Percentiles rank a stretch among this genome's conserved stretches.
These are phyloP conservation scores for Colletotrichum chlorophyti DNA, from an alignment of 2,329 filamentous ascomycete genomes.

Conservation along the genomic window DNA sequence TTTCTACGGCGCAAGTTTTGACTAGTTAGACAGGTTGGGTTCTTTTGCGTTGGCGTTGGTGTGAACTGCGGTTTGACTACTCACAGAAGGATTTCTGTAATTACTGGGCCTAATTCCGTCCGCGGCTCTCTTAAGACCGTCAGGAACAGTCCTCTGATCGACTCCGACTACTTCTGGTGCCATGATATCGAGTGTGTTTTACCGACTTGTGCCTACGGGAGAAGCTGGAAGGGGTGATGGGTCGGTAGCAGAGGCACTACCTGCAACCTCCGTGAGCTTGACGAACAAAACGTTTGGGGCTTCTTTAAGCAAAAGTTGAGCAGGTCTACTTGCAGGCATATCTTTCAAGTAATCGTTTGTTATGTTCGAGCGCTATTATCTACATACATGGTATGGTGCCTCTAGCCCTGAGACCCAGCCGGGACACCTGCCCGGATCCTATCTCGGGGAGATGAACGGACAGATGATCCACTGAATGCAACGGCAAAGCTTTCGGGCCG, in stretches of 20 bases:
- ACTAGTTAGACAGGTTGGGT: too few relatives aligned
- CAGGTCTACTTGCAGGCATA: background rate
- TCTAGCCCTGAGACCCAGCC: background rate
- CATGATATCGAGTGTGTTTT: too few relatives aligned
- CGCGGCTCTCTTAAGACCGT: background rate
- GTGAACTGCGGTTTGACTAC: background rate
- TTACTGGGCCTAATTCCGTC: background rate
- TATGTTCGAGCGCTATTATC: background rate
- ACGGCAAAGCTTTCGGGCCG: constrained; percentile 5
- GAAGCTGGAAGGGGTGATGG: too few relatives aligned
- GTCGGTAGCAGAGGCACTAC: too few relatives aligned
- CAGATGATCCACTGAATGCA: background rate
- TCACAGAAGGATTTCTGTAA: background rate
- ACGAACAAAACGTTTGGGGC: too few relatives aligned
- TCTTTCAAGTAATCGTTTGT: background rate
- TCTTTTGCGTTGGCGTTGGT: background rate
- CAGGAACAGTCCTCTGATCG: too few relatives aligned
- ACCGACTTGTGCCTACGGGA: too few relatives aligned
- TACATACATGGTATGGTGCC: too few relatives aligned
- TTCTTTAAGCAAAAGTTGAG: background rate
- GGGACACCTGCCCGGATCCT: background rate
- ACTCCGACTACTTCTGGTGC: background rate
- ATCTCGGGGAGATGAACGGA: background rate
- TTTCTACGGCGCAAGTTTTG: background rate
- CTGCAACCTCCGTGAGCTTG: too few relatives aligned